A percentile compares a stretch with the other conserved stretches of the same genome.
These are phyloP conservation scores for Garcileccinum viscosum DNA, from an alignment of 1,284 basidiomycete species.

Conservation along the genomic window DNA sequence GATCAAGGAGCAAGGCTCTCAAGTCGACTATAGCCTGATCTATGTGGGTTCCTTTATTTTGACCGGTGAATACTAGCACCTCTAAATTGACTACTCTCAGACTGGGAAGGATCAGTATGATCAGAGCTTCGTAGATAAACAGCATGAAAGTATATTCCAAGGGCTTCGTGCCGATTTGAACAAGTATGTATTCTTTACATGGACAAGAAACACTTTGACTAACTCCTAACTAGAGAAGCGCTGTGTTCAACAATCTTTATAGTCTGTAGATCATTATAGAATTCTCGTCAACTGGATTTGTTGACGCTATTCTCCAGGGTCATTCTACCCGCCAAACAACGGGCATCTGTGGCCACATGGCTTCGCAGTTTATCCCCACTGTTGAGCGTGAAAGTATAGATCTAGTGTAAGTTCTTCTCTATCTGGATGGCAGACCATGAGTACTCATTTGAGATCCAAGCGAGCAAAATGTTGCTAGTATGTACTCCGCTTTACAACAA, in stretches of 20 bases:
- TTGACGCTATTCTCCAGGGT: neutral
- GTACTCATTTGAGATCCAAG: conserved; percentile 41
- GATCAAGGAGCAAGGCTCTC: conserved; percentile 86
- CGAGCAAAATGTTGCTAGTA: conserved; percentile 74
- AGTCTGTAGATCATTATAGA: neutral
- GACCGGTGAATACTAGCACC: neutral
- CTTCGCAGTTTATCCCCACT: conserved; percentile 92
- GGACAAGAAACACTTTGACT: neutral
- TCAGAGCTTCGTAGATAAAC: conserved; percentile 65
- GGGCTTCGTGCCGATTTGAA: conserved; percentile 82
- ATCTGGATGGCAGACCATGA: neutral
- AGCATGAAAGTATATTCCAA: conserved; percentile 67
- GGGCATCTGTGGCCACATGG: conserved; percentile 89
- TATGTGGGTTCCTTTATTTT: conserved; percentile 61
- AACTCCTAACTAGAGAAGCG: neutral
- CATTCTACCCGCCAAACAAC: conserved; percentile 61
- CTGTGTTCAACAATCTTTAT: neutral
- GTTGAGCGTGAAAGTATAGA: conserved; percentile 96
- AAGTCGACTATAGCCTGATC: conserved; percentile 82
- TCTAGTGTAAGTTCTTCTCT: conserved; percentile 64
- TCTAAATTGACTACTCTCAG: conserved; percentile 40
- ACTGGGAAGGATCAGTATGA: conserved; percentile 89
- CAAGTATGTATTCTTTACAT: conserved; percentile 50
- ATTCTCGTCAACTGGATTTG: neutral
- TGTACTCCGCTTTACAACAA: conserved; percentile 20